Percentiles rank a stretch among this genome's conserved stretches.
Evolutionary conservation across 2,329 filamentous ascomycete species (phyloP).

Genomic region (Lizonia empirigonia): DNA sequence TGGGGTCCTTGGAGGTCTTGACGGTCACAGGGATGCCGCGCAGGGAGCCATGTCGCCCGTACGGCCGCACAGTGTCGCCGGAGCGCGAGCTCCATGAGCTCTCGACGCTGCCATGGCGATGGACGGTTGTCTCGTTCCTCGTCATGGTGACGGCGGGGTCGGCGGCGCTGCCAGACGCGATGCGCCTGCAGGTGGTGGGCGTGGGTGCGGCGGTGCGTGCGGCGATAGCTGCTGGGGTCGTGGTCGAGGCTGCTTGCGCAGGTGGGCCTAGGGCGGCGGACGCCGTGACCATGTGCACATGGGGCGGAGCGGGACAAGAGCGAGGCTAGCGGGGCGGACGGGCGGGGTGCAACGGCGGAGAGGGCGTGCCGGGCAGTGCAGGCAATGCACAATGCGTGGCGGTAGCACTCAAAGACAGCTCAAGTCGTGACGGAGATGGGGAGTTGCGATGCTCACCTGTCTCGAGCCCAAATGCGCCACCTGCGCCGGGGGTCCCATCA

Average conservation of each 20-base stretch:
- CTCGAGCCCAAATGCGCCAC: constrained; percentile 23
- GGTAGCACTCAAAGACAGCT: constrained; percentile 1
- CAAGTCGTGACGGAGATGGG: constrained; percentile 11
- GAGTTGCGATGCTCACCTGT: constrained; percentile 11
- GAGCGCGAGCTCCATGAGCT: constrained; percentile 72
- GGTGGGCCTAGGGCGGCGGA: constrained; percentile 43
- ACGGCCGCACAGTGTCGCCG: constrained; percentile 65
- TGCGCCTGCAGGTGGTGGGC: constrained; percentile 8
- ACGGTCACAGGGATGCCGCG: constrained; percentile 54
- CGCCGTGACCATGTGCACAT: constrained; percentile 22
- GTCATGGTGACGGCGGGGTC: constrained; percentile 58
- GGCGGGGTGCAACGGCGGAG: constrained; percentile 12
- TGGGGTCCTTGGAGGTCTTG: constrained; percentile 61
- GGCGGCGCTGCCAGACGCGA: constrained; percentile 12
- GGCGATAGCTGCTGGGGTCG: constrained; percentile 13
- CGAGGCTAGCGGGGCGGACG: constrained; percentile 19
- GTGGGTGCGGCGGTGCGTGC: constrained; percentile 23
- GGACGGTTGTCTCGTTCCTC: constrained; percentile 67
- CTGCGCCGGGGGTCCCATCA: constrained; percentile 11
- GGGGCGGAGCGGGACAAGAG: constrained; percentile 4
- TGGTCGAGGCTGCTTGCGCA: constrained; percentile 41
- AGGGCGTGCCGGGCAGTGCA: constrained; percentile 12
- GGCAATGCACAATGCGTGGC: background rate
- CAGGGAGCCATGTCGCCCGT: constrained; percentile 45
- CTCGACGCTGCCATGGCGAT: constrained; percentile 70